A percentile compares a stretch with the other conserved stretches of the same genome.
phyloP scores from a whole-genome alignment of 2,329 filamentous ascomycete genomes.

The Pseudogymnoascus sp. region DNA sequence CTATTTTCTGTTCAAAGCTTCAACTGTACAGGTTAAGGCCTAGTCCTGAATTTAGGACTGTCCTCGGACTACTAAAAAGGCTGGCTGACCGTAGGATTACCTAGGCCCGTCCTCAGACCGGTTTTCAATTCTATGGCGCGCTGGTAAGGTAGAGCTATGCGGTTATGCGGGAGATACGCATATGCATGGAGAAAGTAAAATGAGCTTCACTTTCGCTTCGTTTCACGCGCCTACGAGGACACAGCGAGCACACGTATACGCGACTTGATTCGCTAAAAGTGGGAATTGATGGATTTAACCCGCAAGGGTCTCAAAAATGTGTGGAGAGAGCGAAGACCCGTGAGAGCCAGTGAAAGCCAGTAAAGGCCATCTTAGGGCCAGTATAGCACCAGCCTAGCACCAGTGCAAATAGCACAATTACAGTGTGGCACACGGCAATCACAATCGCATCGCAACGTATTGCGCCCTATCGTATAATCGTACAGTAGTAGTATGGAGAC shows the following conservation, averaged over 20 bases:
- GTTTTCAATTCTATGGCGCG: too few relatives aligned
- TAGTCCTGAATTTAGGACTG: too few relatives aligned
- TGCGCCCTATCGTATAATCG: neutral
- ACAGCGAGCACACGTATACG: neutral
- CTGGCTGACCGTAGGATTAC: too few relatives aligned
- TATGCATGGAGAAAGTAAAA: constrained; percentile 5
- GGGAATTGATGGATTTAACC: neutral
- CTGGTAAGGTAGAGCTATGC: neutral
- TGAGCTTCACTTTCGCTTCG: constrained; percentile 1
- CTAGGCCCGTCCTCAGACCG: too few relatives aligned
- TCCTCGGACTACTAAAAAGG: too few relatives aligned
- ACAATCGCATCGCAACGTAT: neutral
- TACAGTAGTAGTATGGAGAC: neutral
- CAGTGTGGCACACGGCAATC: neutral
- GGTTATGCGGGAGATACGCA: constrained; percentile 5
- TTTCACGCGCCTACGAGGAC: constrained; percentile 1
- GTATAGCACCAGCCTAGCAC: neutral
- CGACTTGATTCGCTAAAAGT: neutral
- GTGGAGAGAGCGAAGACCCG: neutral
- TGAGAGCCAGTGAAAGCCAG: neutral
- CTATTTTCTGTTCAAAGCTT: too few relatives aligned
- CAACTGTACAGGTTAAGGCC: too few relatives aligned
- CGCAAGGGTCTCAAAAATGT: neutral
- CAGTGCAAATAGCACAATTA: neutral
- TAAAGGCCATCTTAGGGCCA: neutral